A percentile compares a stretch with the other conserved stretches of the same genome.
Conservation (phyloP, 75 land plant species). For the Picea sitchensis region DNA sequence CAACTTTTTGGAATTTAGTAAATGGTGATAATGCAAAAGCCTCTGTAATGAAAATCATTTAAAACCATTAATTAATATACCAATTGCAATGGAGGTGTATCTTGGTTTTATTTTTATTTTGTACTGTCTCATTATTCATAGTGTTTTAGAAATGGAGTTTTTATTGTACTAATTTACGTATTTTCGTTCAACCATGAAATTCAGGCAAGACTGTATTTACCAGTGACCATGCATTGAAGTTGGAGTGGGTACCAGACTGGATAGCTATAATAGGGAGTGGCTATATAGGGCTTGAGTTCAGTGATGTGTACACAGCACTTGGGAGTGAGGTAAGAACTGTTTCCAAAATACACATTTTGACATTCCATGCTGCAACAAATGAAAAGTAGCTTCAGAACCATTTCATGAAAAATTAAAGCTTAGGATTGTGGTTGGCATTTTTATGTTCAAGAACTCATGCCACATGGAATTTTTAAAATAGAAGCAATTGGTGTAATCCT, state of each 20-base stretch:
- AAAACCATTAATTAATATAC: no score
- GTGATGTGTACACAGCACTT: slow-evolving; percentile 99
- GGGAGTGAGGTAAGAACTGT: slow-evolving; percentile 86
- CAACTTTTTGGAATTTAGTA: no score
- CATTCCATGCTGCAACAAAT: not conserved
- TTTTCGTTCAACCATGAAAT: not conserved
- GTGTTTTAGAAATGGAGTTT: not conserved
- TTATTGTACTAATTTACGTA: not conserved
- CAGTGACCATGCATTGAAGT: slow-evolving; percentile 97
- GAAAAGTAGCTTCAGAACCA: not conserved
- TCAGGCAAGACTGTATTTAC: slow-evolving; percentile 98
- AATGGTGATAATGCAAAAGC: no score
- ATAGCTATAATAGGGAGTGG: slow-evolving; percentile 99
- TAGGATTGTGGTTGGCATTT: not conserved
- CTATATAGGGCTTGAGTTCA: slow-evolving; percentile 98
- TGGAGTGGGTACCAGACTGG: slow-evolving; percentile 99
- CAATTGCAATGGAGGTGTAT: not conserved
- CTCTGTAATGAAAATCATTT: no score
- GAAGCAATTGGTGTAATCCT: not conserved
- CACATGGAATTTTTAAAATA: not conserved
- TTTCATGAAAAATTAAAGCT: not conserved
- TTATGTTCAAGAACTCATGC: no score
- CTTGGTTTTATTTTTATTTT: not conserved
- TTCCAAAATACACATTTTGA: not conserved
- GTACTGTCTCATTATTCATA: no score